Evolutionary conservation across 2,329 filamentous ascomycete genomes (phyloP), one percentile per base, ranked within the genome.

Genomic region (Colletotrichum tamarilloi): DNA sequence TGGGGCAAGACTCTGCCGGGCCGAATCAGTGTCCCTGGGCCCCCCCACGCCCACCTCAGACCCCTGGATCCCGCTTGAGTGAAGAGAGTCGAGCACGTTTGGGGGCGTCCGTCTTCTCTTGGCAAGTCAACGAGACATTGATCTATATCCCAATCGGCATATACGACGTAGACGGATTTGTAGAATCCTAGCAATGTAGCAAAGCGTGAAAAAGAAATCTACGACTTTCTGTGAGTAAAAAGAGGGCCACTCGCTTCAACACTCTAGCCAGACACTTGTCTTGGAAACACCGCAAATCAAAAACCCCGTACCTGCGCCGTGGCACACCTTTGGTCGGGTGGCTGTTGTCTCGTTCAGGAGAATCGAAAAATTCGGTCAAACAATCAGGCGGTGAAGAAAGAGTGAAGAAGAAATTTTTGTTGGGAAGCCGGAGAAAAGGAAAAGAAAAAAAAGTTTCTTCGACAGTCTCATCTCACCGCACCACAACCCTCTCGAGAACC

Each of bases 381-480:
- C 70, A 69, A 72, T 59, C 9, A 62, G 35, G 69, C 69, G 69
- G 68, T 72, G 64, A 68, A 65, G 38, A 68, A 72, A 59, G 58
- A 35, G 38, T 9, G 16, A 14, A 63, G 7, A 49, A 49, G 42
- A 49, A 49, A 49, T 22, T 49, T 63, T 68, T 68, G 69, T 72
- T 72, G 69, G 65, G 68, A 72, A 55, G 49, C 24, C 42, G 38
- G 38, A 53, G 22, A 22, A 46, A 26, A 38, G 38, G 38, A 53
- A 22, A 22, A 30, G 19, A 26, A 4, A 14, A 8, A 24, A 24
- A 42, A 6, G 2, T 6, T 28, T 38, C 28, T n/a, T 55, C 30
- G 30, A 55, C 22, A 9, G 12, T 63, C 28, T 49, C 28, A 28
- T 38, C 28, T 49, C 28, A 28, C 38, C 24, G 26, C 59, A 19